These are phyloP conservation scores for Carallia brachiata DNA, from an alignment of 345 rosid genomes.

Conservation along the genomic window DNA sequence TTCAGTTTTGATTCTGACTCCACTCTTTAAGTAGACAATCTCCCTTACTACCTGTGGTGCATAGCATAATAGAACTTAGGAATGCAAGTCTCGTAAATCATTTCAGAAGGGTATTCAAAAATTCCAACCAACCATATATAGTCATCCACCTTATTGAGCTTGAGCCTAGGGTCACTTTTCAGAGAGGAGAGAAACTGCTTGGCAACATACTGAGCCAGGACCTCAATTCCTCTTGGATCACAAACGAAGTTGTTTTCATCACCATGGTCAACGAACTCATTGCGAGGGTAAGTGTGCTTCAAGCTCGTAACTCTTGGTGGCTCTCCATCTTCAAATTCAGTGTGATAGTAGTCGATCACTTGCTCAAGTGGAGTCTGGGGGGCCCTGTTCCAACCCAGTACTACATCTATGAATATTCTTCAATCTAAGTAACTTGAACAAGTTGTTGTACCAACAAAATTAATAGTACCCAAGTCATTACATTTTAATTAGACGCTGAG, in stretches of 20 bases:
- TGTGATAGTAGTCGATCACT: constrained; percentile 27
- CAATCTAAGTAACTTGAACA: too few species aligned
- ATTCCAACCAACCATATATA: not conserved
- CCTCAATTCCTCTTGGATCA: constrained; percentile 25
- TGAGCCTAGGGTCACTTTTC: constrained; percentile 17
- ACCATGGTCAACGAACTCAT: constrained; percentile 16
- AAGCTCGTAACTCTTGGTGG: constrained; percentile 29
- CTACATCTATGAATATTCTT: not conserved
- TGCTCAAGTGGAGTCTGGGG: constrained; percentile 28
- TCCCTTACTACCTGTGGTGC: constrained; percentile 14
- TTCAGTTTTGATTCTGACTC: constrained; percentile 22
- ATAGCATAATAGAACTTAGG: too few species aligned
- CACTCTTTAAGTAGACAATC: constrained; percentile 8
- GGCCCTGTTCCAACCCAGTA: constrained; percentile 6
- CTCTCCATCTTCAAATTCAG: constrained; percentile 26
- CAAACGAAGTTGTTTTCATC: constrained; percentile 23
- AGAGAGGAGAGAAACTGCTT: constrained; percentile 12
- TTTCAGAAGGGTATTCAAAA: too few species aligned
- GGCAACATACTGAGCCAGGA: constrained; percentile 20
- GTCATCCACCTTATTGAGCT: constrained; percentile 22
- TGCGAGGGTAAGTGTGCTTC: constrained; percentile 19
- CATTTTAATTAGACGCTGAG: constrained; percentile 22
- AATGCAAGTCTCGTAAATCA: too few species aligned
- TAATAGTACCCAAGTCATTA: not conserved
- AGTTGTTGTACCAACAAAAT: not conserved